Evolutionary conservation across 1,284 basidiomycete genomes (phyloP).

Genomic region (Irpex lacteus): DNA sequence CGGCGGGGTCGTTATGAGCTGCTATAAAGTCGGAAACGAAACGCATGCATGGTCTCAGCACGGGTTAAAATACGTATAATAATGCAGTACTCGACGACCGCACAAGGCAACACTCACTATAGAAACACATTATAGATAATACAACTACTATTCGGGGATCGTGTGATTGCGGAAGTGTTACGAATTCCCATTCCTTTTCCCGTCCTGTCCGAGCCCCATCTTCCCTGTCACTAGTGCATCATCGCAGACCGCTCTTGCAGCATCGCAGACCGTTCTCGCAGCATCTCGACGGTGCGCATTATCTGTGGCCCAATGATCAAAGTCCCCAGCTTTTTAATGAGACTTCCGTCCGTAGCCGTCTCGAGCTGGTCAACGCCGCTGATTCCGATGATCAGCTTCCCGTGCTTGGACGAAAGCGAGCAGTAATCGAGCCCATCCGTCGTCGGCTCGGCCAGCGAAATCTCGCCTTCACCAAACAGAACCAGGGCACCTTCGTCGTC

Average conservation of each 20-base stretch:
- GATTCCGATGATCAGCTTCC: slow-evolving; percentile 25
- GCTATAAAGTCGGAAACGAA: not conserved
- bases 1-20: not conserved
- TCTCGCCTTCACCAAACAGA: slow-evolving; percentile 18
- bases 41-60: not conserved
- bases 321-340: slow-evolving; percentile 21
- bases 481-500: slow-evolving; percentile 25
- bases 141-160: not conserved
- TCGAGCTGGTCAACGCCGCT: slow-evolving; percentile 25
- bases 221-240: slow-evolving; percentile 1
- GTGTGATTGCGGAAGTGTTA: not conserved
- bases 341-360: slow-evolving; percentile 8
- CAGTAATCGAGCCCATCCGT: slow-evolving; percentile 18
- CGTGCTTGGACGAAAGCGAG: slow-evolving; percentile 22
- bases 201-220: not conserved
- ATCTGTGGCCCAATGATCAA: slow-evolving; percentile 18
- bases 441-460: slow-evolving; percentile 5
- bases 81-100: not conserved
- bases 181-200: not conserved
- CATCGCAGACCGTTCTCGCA: slow-evolving; percentile 2
- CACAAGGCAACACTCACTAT: slow-evolving; percentile 1
- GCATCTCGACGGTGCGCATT: slow-evolving; percentile 13
- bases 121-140: slow-evolving; percentile 3
- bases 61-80: not conserved
- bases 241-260: not conserved